Evolutionary conservation across 768 basidiomycete genomes (phyloP), one percentile per base, ranked within the genome.

Genomic region (Tricholoma sp.): DNA sequence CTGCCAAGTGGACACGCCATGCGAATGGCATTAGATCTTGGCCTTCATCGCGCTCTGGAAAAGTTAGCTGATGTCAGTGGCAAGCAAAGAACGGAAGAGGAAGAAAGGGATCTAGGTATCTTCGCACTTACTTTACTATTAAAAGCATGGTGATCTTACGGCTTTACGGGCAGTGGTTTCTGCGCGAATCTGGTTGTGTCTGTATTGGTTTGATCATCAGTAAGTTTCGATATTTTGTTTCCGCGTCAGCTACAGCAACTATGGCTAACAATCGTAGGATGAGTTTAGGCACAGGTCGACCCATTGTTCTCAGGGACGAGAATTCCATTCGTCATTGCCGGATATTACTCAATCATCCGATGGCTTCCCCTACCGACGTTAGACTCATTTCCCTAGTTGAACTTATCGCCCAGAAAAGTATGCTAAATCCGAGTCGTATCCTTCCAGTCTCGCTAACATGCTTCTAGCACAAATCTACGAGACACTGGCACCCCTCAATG

Each of bases 131-230:
- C 56, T 24, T 8, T 43, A 16, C 29, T 39, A 27, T 7, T 56
- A 56, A 51, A 27, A 51, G 24, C n/a, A 31, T 31, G 8, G 27
- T 37, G 51, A 34, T 52, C 19, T 56, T 39, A 39, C 59, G 34
- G 56, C 34, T 16, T 52, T 39, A 22, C 58, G 57, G 57, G 21
- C 66, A 91, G 91, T 96, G 47, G 88, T 96, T 6, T 94, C 93
- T 59, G 91, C 93, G 2, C 82, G 94, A 52, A 93, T 95, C 59
- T 97, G 94, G 94, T 76, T 95, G 58, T 94, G 93, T 68, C 80
- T 96, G 43, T 96, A 95, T 69, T 93, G 93, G 91, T 93, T 96
- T 65, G 94, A 96, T 74, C 94, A 94, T 74, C 90, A 94, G 91
- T 92, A 64, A 60, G 88, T 77, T 29, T 45, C 55, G 32, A 57